Percentiles rank a stretch among this genome's conserved stretches.
Evolutionary conservation across 306 rosid genomes (phyloP).

Genomic region (Acmispon strigosus): DNA sequence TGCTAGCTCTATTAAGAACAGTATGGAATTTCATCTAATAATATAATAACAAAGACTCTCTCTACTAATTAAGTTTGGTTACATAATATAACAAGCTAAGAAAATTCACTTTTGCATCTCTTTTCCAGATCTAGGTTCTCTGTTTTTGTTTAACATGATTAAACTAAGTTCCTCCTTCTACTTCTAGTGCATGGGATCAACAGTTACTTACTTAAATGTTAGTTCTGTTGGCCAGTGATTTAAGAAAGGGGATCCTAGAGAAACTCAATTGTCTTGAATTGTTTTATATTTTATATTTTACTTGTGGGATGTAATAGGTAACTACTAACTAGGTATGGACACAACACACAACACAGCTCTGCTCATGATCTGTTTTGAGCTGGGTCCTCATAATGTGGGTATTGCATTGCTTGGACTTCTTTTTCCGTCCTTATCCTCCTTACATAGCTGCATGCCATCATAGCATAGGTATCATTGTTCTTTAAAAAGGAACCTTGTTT

Average conservation of each 20-base stretch:
- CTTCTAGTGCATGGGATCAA: too few species aligned
- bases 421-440: constrained; percentile 11
- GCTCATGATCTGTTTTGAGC: not conserved
- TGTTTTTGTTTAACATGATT: too few species aligned
- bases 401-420: not conserved
- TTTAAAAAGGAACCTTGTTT: constrained; percentile 31
- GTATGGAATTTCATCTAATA: not conserved
- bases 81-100: too few species aligned
- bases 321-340: not conserved
- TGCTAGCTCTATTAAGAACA: not conserved
- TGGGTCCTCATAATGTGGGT: not conserved
- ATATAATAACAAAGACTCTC: too few species aligned
- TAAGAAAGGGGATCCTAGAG: not conserved
- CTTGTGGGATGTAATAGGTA: not conserved
- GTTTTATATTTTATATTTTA: not conserved
- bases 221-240: not conserved
- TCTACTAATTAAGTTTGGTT: too few species aligned
- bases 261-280: not conserved
- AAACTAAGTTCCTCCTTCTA: too few species aligned
- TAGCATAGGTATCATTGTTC: constrained; percentile 31
- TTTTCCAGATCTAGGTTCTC: too few species aligned
- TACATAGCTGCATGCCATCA: constrained; percentile 39
- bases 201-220: not conserved
- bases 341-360: too few species aligned
- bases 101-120: too few species aligned